A percentile compares a stretch with the other conserved stretches of the same genome.
Conservation (phyloP, 305 asterid genomes). For the Fraxinus paxiana region DNA sequence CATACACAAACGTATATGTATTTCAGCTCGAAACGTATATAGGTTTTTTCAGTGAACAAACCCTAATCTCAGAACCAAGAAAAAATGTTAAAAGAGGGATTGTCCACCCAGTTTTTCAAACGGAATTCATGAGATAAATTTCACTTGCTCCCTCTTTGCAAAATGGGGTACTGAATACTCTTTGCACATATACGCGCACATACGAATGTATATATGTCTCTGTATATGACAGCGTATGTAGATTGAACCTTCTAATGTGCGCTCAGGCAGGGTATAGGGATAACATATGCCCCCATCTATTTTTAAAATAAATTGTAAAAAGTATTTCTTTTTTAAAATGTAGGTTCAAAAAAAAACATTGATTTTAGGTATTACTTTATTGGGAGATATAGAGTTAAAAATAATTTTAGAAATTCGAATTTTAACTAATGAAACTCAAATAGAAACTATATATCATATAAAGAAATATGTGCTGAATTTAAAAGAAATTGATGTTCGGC, state of each 20-base stretch:
- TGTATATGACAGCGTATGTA: background rate
- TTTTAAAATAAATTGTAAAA: too few relatives aligned
- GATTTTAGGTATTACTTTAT: too few relatives aligned
- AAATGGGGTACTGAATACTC: slow-evolving; percentile 9
- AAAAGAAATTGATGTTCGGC: too few relatives aligned
- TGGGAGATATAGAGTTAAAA: too few relatives aligned
- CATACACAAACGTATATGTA: slow-evolving; percentile 19
- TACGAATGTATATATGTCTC: slow-evolving; percentile 7
- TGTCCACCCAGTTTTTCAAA: slow-evolving; percentile 25
- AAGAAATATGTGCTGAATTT: too few relatives aligned
- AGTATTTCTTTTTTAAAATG: background rate
- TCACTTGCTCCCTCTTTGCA: slow-evolving; percentile 14
- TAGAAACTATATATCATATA: too few relatives aligned
- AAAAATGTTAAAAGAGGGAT: slow-evolving; percentile 22
- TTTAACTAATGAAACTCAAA: too few relatives aligned
- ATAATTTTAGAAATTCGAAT: background rate
- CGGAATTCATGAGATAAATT: slow-evolving; percentile 11
- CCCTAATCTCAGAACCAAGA: slow-evolving; percentile 51
- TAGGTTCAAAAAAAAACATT: background rate
- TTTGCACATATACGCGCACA: background rate
- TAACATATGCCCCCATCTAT: background rate
- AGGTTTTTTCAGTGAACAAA: slow-evolving; percentile 15
- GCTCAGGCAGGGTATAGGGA: background rate
- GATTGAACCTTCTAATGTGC: background rate
- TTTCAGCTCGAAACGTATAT: slow-evolving; percentile 29